Base-by-base conservation (phyloP, 2,329 filamentous ascomycete genomes). In the Penicillium sp. region DNA sequence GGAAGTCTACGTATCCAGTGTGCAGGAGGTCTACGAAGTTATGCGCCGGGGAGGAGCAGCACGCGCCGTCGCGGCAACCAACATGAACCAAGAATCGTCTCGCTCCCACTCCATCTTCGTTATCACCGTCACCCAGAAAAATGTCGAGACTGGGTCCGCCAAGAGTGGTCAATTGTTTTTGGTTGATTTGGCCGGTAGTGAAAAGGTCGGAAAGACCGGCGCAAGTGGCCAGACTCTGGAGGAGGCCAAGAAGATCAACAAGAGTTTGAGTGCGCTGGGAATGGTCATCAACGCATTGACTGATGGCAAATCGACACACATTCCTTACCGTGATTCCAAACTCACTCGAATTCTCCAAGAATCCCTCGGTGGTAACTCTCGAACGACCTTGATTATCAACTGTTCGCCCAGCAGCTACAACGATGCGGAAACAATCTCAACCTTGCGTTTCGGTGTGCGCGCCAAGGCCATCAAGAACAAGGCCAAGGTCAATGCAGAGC, bases 401-500 rank as follows among this genome's bases (percentile, higher is more conserved):
- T 97, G 93, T 75, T 97, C 94, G n/a, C 94, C 94, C 2, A 96
- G 91, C 79, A 96, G 91, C 73, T 97, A 97, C 81, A 97, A 99
- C 81, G 93, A 97, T 78, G 86, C 88, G 54, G 94, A 99, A 80
- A 97, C 94, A 0, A 79, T 97, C 49, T 89, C 92, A 64, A 99
- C 94, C 0, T 79, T 99, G 60, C 86, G 93, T 46, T 99, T 97
- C 73, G 94, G 94, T 81, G 95, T 94, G 78, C 84, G 94, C 73
- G 94, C 94, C 57, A 99, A 99, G 82, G 90, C 91, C 0, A 99
- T 99, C 81, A 97, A 97, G 88, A 97, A 97, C 82, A 97, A 97
- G 84, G 94, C 94, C 77, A 99, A 97, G 88, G 89, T 99, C 84
- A 99, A 99, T 73, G 93, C 93, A 46, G 94, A 99, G 77, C 85